These are phyloP conservation scores for Chamaenerion angustifolium DNA, from an alignment of 345 rosid genomes.

Conservation along the genomic window DNA sequence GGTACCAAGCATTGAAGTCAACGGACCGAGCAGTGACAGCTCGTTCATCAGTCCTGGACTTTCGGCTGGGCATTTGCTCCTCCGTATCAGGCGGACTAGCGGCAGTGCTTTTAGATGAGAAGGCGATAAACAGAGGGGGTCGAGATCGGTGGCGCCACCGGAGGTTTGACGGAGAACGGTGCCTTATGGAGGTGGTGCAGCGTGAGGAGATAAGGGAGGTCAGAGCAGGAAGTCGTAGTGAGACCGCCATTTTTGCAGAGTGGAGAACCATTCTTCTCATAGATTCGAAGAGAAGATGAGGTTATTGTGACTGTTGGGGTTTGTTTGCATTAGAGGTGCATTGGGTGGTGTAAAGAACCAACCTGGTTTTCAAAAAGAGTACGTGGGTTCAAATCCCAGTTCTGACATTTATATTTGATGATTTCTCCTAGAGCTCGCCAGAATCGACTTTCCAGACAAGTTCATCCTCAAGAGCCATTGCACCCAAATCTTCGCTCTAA, in stretches of 20 bases:
- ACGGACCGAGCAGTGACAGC: constrained; percentile 71
- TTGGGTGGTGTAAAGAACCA: too few species aligned
- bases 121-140: constrained; percentile 18
- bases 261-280: too few species aligned
- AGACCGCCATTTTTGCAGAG: constrained; percentile 31
- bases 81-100: constrained; percentile 42
- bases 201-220: constrained; percentile 36
- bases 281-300: too few species aligned
- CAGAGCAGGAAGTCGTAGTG: constrained; percentile 50
- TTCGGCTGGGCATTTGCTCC: constrained; percentile 24
- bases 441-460: too few species aligned
- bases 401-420: too few species aligned
- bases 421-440: too few species aligned
- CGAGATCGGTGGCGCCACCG: constrained; percentile 16
- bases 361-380: too few species aligned
- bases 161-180: constrained; percentile 17
- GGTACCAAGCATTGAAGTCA: constrained; percentile 92
- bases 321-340: too few species aligned
- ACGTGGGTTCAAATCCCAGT: too few species aligned
- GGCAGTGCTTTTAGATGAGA: constrained; percentile 40
- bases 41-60: constrained; percentile 28
- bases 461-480: too few species aligned
- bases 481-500: too few species aligned
- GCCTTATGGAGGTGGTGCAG: constrained; percentile 16
- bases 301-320: too few species aligned